Percentiles rank a stretch among this genome's conserved stretches.
phyloP scores from a whole-genome alignment of 495 filamentous ascomycete genomes.

The Trichoderma parareesei region DNA sequence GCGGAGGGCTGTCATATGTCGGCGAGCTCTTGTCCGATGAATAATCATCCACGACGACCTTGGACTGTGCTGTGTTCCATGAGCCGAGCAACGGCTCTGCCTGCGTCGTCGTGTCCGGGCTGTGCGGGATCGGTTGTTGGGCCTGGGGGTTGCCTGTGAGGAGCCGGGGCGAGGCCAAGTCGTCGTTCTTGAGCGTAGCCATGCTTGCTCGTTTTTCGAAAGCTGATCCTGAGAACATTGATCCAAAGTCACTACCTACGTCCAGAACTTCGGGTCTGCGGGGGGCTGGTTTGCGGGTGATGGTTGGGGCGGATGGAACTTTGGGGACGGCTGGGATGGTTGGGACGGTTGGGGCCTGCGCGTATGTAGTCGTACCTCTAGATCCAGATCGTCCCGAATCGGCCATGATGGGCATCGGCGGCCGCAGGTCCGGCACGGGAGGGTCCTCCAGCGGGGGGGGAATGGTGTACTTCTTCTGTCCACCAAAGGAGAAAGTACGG shows the following conservation, averaged over 20 bases:
- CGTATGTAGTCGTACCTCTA: constrained; percentile 40
- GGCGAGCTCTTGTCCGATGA: constrained; percentile 1
- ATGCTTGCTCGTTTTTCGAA: constrained; percentile 49
- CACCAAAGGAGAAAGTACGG: constrained; percentile 67
- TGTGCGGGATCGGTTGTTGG: constrained; percentile 32
- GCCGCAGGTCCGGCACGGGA: constrained; percentile 29
- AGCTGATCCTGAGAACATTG: constrained; percentile 55
- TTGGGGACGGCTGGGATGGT: too few species aligned
- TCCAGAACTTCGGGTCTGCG: constrained; percentile 45
- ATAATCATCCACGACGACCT: constrained; percentile 20
- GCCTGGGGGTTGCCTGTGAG: constrained; percentile 27
- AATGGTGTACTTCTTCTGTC: constrained; percentile 35
- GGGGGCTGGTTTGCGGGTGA: constrained; percentile 46
- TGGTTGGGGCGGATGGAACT: constrained; percentile 47
- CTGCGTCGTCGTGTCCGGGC: constrained; percentile 46
- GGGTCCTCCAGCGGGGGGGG: constrained; percentile 34
- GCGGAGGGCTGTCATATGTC: constrained; percentile 17
- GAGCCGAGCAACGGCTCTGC: constrained; percentile 57
- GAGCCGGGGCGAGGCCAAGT: constrained; percentile 24
- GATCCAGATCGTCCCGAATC: constrained; percentile 3
- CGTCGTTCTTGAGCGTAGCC: constrained; percentile 30
- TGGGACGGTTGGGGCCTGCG: constrained; percentile 47
- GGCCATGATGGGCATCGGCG: constrained; percentile 25
- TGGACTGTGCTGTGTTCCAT: constrained; percentile 59
- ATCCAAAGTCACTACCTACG: constrained; percentile 57